A percentile compares a stretch with the other conserved stretches of the same genome.
These are phyloP conservation scores for Saccharomycopsis hybrid DNA, from an alignment of 1,139 yeast species.

Conservation along the genomic window DNA sequence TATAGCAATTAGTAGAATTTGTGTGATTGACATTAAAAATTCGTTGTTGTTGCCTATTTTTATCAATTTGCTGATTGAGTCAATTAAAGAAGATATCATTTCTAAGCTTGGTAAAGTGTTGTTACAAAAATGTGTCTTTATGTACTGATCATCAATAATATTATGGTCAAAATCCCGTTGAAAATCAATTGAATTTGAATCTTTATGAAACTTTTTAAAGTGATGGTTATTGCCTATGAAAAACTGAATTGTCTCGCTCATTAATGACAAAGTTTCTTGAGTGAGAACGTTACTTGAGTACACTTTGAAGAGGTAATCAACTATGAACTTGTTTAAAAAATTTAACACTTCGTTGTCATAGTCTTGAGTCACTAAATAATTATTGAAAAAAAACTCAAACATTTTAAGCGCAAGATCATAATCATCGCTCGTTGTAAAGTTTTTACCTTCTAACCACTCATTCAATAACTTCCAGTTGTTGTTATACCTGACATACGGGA, in stretches of 20 bases:
- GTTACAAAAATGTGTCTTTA: constrained; percentile 16
- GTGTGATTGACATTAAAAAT: constrained; percentile 17
- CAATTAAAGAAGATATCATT: constrained; percentile 14
- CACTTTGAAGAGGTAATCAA: constrained; percentile 14
- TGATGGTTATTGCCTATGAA: constrained; percentile 12
- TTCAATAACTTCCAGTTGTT: constrained; percentile 13
- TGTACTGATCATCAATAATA: constrained; percentile 13
- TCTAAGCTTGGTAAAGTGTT: constrained; percentile 10
- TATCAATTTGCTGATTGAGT: constrained; percentile 14
- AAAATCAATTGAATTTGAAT: constrained; percentile 6
- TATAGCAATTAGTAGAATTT: constrained; percentile 15
- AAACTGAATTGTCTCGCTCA: constrained; percentile 19
- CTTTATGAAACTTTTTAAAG: constrained; percentile 12
- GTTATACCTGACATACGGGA: constrained; percentile 17
- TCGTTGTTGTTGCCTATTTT: constrained; percentile 19
- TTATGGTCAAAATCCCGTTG: constrained; percentile 11
- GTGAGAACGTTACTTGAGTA: constrained; percentile 12
- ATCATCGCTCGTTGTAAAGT: constrained; percentile 6
- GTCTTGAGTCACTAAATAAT: constrained; percentile 13
- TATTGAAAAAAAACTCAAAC: constrained; percentile 19
- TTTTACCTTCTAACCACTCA: constrained; percentile 11
- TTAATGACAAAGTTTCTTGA: constrained; percentile 11
- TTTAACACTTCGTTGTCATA: constrained; percentile 5
- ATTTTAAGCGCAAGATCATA: constrained; percentile 8
- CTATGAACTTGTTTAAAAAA: constrained; percentile 16